Evolutionary conservation across 352 stramenopile species (phyloP), one percentile per base, ranked within the genome.

Genomic region (Globisporangium spiculum): DNA sequence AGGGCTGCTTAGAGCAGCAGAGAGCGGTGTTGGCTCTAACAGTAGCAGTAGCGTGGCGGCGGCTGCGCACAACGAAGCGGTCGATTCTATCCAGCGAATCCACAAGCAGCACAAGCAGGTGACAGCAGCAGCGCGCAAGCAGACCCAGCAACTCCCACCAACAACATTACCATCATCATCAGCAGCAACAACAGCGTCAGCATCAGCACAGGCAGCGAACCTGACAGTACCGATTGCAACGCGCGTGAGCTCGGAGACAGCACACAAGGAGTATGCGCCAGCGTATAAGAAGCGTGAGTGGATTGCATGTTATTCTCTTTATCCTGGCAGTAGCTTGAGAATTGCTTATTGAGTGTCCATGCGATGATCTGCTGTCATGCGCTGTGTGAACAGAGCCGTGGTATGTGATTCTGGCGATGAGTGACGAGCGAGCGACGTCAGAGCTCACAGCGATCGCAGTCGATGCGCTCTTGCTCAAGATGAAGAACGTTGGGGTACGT

Each of bases 401-500:
- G 88, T 92, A 82, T 30, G 78, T 93, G 56, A 66, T 96, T 38
- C 48, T 87, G 34, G 82, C 55, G 22, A 74, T 96, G n/a, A 63
- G 75, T 36, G 63, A 81, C 14, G 67, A 70, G 20, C 58, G 67
- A 3, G 88, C 88, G 6, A 73, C 69, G 22, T 66, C 72, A 27
- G 76, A 83, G 48, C 50, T 64, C 2, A 56, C 44, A 4, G 80
- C 84, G 2, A 59, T 94, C 34, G 18, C 83, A 4, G 65, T 77
- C 32, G 71, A 82, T 4, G 12, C 57, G 4, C 46, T 93, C 63
- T 69, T 93, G n/a, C 63, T 54, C 41, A 79, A 78, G 26, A 89
- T 96, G 70, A 69, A 79, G 55, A 50, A 60, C 5, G 65, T 71
- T 41, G 86, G 85, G 46, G 86, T 94, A 68, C 27, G 78, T 74